These are phyloP conservation scores for Sporothrix brunneoviolacea DNA, from an alignment of 2,329 filamentous ascomycete species.

Conservation along the genomic window DNA sequence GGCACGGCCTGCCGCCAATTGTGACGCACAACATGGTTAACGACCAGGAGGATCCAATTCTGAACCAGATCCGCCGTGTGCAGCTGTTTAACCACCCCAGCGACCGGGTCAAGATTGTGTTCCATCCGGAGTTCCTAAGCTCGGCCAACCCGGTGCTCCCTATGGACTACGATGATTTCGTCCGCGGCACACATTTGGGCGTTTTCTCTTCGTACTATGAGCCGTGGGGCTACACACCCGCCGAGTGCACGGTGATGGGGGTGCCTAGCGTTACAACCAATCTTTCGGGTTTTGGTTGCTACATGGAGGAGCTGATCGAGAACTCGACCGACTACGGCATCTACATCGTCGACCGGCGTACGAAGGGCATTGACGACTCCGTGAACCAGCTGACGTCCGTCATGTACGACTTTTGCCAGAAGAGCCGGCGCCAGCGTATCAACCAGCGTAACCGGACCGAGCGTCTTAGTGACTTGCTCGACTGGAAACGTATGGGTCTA, in stretches of 20 bases:
- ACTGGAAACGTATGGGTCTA: constrained; percentile 99
- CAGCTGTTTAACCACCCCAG: constrained; percentile 94
- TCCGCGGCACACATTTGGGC: constrained; percentile 90
- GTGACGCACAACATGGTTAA: constrained; percentile 99
- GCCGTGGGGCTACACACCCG: constrained; percentile 97
- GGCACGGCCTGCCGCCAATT: constrained; percentile 81
- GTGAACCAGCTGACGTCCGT: constrained; percentile 87
- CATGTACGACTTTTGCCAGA: constrained; percentile 91
- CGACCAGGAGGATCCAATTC: constrained; percentile 83
- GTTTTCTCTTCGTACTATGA: constrained; percentile 98
- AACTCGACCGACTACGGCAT: constrained; percentile 98
- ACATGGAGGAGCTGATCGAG: constrained; percentile 99
- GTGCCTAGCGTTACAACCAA: constrained; percentile 98
- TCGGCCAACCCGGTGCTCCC: constrained; percentile 91
- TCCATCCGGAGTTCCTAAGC: constrained; percentile 97
- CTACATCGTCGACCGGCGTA: constrained; percentile 94
- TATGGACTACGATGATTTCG: constrained; percentile 97
- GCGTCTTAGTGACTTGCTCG: constrained; percentile 84
- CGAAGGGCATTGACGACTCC: constrained; percentile 93
- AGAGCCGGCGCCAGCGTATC: constrained; percentile 93
- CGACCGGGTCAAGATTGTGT: constrained; percentile 94
- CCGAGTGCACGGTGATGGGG: constrained; percentile 98
- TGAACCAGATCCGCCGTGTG: constrained; percentile 92
- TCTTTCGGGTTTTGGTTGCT: constrained; percentile 94
- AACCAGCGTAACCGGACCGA: constrained; percentile 98